A percentile compares a stretch with the other conserved stretches of the same genome.
Evolutionary conservation across 2,329 filamentous ascomycete genomes (phyloP).

Genomic region (Beauveria medogensis): DNA sequence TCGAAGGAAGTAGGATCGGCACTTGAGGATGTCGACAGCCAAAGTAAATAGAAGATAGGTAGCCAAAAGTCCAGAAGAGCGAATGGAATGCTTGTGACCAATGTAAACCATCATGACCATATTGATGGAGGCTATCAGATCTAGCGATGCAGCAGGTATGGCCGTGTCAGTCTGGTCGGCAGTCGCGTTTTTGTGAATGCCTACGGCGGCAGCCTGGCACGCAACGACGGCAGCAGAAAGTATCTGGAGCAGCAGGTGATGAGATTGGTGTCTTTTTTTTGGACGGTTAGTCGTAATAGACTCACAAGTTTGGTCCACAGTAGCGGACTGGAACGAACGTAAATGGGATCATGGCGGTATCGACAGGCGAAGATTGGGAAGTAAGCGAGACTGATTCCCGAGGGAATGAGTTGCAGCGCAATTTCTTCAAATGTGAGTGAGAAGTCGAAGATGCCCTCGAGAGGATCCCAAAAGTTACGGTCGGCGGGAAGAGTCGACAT

Average conservation of each 20-base stretch:
- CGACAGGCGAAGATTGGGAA: not conserved
- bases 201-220: not conserved
- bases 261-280: not conserved
- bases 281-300: not conserved
- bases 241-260: not conserved
- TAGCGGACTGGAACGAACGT: not conserved
- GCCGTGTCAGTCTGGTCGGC: not conserved
- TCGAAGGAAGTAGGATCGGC: slow-evolving; percentile 26
- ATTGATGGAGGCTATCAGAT: not conserved
- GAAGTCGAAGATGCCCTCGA: not conserved
- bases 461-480: not conserved
- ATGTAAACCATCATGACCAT: not conserved
- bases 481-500: not conserved
- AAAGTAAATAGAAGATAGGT: slow-evolving; percentile 24
- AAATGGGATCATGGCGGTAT: not conserved
- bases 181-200: not conserved
- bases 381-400: not conserved
- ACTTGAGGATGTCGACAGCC: slow-evolving; percentile 24
- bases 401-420: not conserved
- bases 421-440: not conserved
- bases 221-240: not conserved
- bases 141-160: not conserved
- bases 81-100: slow-evolving; percentile 24
- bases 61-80: slow-evolving; percentile 24
- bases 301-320: not conserved